Evolutionary conservation across 768 basidiomycete genomes (phyloP).

Genomic region (Leucocoprinus birnbaumii): DNA sequence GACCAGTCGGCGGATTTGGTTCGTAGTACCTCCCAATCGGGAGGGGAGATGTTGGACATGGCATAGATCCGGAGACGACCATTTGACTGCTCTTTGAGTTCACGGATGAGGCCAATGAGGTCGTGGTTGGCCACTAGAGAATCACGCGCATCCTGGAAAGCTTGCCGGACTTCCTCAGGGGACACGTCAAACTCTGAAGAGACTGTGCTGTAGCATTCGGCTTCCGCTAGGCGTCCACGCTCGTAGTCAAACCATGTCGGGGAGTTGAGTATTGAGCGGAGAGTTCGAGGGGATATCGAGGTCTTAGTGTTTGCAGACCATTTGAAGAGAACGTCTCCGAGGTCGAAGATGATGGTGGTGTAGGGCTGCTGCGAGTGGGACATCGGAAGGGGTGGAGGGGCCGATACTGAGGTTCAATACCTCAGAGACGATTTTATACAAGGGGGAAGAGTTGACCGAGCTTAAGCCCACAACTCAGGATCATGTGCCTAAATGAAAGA

Average conservation of each 20-base stretch:
- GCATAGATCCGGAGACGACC: conserved; percentile 41
- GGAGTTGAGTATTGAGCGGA: conserved; percentile 40
- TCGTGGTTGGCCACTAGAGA: conserved; percentile 42
- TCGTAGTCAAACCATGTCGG: conserved; percentile 56
- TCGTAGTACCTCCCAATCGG: conserved; percentile 45
- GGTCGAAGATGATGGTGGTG: conserved; percentile 46
- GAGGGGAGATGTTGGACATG: conserved; percentile 58
- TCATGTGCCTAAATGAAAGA: conserved; percentile 10
- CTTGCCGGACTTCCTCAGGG: conserved; percentile 35
- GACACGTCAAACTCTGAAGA: conserved; percentile 36
- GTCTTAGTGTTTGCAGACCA: conserved; percentile 49
- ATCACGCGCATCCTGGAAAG: conserved; percentile 46
- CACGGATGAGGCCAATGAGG: conserved; percentile 43
- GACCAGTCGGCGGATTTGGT: conserved; percentile 46
- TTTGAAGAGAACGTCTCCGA: conserved; percentile 54
- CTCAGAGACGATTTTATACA: conserved; percentile 1
- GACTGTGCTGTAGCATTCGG: conserved; percentile 39
- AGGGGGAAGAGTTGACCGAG: background rate
- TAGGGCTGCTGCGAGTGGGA: conserved; percentile 8
- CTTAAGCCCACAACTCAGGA: background rate
- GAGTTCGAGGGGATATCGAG: conserved; percentile 34
- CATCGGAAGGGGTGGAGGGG: background rate
- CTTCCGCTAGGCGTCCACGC: conserved; percentile 39
- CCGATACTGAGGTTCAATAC: background rate
- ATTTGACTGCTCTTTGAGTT: conserved; percentile 36